Conservation (phyloP, 768 basidiomycete species). For the Russula earlei region DNA sequence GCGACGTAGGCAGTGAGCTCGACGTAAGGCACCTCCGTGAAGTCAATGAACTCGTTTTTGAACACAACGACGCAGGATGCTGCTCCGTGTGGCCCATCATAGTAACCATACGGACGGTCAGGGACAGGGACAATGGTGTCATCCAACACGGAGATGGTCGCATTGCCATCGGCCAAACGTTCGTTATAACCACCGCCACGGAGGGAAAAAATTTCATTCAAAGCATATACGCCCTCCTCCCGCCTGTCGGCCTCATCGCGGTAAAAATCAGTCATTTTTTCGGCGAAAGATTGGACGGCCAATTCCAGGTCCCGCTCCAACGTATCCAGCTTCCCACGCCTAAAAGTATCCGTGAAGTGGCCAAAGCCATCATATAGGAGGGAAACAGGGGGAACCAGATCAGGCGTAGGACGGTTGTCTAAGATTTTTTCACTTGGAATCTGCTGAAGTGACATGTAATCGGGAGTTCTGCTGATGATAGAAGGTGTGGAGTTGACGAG, state of each 20-base stretch:
- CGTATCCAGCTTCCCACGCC: neutral
- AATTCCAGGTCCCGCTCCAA: neutral
- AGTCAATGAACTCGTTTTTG: neutral
- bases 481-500: neutral
- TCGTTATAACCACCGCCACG: neutral
- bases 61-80: neutral
- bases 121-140: neutral
- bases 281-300: neutral
- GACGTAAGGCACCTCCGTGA: neutral
- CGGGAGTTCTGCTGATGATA: neutral
- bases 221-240: neutral
- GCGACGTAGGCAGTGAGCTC: neutral
- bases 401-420: neutral
- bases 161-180: too few species aligned
- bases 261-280: neutral
- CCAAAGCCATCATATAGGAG: neutral
- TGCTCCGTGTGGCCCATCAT: neutral
- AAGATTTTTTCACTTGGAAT: neutral
- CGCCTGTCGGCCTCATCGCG: neutral
- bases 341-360: neutral
- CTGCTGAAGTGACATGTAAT: neutral
- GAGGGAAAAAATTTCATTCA: neutral
- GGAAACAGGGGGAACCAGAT: neutral
- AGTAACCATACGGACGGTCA: neutral
- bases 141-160: too few species aligned